Conservation (phyloP, 2,329 filamentous ascomycete species). For the Diplocarpon mali region DNA sequence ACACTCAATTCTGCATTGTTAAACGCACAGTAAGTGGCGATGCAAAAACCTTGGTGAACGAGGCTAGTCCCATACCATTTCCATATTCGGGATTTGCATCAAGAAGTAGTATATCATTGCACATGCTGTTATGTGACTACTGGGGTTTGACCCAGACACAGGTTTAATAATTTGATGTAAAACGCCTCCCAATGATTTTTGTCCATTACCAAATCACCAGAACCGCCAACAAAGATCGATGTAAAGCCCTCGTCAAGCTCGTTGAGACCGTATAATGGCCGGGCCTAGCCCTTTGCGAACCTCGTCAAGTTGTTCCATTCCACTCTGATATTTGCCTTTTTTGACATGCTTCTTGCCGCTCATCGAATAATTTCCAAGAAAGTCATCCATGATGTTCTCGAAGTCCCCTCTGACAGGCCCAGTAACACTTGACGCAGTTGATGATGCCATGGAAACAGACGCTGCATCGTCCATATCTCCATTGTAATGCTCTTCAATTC, state of each 20-base stretch:
- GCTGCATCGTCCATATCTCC: conserved; percentile 51
- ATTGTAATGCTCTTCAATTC: conserved; percentile 73
- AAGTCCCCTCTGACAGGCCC: conserved; percentile 69
- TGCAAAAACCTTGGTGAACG: too few relatives aligned
- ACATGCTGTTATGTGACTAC: too few relatives aligned
- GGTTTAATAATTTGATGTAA: conserved; percentile 4
- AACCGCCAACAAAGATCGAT: conserved; percentile 5
- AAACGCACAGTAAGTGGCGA: too few relatives aligned
- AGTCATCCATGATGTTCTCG: conserved; percentile 85
- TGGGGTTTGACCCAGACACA: background rate
- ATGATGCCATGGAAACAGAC: conserved; percentile 51
- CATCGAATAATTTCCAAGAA: conserved; percentile 64
- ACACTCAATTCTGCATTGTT: too few relatives aligned
- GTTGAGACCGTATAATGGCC: conserved; percentile 43
- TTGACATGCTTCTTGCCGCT: conserved; percentile 65
- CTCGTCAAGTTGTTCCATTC: conserved; percentile 84
- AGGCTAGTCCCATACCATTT: too few relatives aligned
- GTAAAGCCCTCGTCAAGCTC: conserved; percentile 8
- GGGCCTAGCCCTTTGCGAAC: conserved; percentile 71
- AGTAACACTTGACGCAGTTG: conserved; percentile 53
- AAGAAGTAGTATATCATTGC: too few relatives aligned
- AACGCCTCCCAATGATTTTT: conserved; percentile 10
- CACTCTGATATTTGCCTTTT: conserved; percentile 69
- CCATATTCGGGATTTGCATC: too few relatives aligned
- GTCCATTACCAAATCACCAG: background rate